A percentile compares a stretch with the other conserved stretches of the same genome.
phyloP scores from a whole-genome alignment of 495 filamentous ascomycete genomes.

The Aspergillus incahuasiensis region DNA sequence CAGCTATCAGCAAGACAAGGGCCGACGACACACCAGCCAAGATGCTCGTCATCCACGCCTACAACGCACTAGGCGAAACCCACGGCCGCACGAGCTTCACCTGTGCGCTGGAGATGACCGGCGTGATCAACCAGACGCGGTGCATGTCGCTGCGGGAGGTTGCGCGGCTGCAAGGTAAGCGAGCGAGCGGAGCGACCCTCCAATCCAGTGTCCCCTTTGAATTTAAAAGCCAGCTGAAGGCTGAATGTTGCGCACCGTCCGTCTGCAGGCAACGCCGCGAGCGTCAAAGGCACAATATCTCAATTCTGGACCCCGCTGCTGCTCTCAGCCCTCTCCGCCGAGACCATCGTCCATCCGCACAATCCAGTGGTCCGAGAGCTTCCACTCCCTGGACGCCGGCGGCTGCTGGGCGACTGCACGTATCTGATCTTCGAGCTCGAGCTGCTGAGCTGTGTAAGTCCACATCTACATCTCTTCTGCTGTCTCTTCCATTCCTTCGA shows the following conservation, averaged over 20 bases:
- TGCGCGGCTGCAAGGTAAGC: conserved; percentile 6
- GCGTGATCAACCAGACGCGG: conserved; percentile 11
- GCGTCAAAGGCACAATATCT: conserved; percentile 14
- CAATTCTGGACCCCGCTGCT: conserved; percentile 13
- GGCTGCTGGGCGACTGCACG: conserved; percentile 9
- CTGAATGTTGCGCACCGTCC: too few relatives aligned
- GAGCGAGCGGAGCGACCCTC: too few relatives aligned
- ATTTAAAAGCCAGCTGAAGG: neutral
- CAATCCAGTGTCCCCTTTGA: too few relatives aligned
- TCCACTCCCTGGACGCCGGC: too few relatives aligned
- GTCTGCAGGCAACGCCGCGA: too few relatives aligned
- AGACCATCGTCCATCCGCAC: conserved; percentile 1
- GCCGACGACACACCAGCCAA: neutral
- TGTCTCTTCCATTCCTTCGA: too few relatives aligned
- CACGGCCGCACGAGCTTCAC: conserved; percentile 10
- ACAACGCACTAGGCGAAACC: conserved; percentile 11
- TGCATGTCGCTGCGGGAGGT: conserved; percentile 5
- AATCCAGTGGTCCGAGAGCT: conserved; percentile 1
- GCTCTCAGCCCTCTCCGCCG: neutral
- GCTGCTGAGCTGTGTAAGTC: conserved; percentile 7
- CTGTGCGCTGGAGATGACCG: conserved; percentile 16
- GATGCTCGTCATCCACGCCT: conserved; percentile 13
- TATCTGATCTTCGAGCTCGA: conserved; percentile 13
- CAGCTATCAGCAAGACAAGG: neutral
- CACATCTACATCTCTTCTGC: too few relatives aligned